Evolutionary conservation across 2,329 filamentous ascomycete species (phyloP).

Genomic region (Talaromyces pinophilus): DNA sequence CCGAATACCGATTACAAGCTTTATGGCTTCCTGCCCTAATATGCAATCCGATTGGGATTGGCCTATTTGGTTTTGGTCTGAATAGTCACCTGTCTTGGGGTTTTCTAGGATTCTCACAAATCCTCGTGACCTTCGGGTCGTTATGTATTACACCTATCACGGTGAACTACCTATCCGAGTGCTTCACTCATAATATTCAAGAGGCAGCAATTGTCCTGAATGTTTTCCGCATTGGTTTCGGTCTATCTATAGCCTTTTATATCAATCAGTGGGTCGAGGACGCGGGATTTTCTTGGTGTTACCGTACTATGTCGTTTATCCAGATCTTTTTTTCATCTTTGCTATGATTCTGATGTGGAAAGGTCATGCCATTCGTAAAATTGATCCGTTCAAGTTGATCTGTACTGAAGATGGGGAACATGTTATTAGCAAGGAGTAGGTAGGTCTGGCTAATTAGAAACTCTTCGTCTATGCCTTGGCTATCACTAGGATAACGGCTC

Average conservation of each 20-base stretch:
- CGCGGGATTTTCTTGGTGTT: constrained; percentile 14
- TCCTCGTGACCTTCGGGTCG: constrained; percentile 7
- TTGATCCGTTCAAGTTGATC: constrained; percentile 14
- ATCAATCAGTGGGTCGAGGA: constrained; percentile 9
- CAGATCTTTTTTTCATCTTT: constrained; percentile 7
- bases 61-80: constrained; percentile 12
- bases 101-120: constrained; percentile 10
- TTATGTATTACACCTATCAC: constrained; percentile 11
- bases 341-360: constrained; percentile 21
- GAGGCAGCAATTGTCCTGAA: constrained; percentile 14
- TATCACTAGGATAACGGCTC: background rate
- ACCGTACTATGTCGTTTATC: constrained; percentile 13
- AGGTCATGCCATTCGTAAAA: constrained; percentile 15
- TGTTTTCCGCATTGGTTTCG: constrained; percentile 12
- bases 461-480: background rate
- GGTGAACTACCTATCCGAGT: constrained; percentile 20
- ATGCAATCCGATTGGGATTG: constrained; percentile 15
- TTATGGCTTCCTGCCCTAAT: constrained; percentile 14
- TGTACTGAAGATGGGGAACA: constrained; percentile 19
- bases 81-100: constrained; percentile 14
- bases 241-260: constrained; percentile 14
- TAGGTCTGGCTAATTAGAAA: background rate
- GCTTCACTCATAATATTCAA: constrained; percentile 13
- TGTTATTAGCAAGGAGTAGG: constrained; percentile 6
- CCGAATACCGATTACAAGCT: constrained; percentile 18